Evolutionary conservation across 352 stramenopile species (phyloP).

Genomic region (Phytophthora nicotianae): DNA sequence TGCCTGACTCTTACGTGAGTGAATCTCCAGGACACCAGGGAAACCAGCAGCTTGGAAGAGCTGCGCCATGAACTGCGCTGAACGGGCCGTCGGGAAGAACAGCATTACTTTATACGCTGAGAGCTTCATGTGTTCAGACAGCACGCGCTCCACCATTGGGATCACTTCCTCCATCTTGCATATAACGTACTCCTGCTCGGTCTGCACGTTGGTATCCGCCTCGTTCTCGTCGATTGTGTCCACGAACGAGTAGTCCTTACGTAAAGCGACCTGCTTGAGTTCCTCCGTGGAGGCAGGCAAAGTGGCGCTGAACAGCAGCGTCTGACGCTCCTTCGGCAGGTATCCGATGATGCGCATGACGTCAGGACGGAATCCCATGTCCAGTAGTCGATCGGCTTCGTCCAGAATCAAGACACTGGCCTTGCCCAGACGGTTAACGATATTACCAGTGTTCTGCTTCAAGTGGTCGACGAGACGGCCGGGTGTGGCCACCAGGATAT

Average conservation of each 20-base stretch:
- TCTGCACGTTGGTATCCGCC: conserved; percentile 90
- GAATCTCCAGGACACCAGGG: conserved; percentile 92
- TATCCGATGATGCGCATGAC: conserved; percentile 90
- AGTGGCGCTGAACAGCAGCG: conserved; percentile 97
- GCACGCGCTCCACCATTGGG: conserved; percentile 61
- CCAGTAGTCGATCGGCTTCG: conserved; percentile 96
- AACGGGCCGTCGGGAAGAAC: conserved; percentile 93
- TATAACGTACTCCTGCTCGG: conserved; percentile 86
- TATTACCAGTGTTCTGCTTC: conserved; percentile 89
- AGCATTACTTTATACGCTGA: conserved; percentile 95
- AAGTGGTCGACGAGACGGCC: conserved; percentile 96
- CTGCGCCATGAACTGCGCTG: conserved; percentile 89
- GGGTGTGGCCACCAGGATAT: conserved; percentile 97
- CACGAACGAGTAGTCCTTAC: conserved; percentile 89
- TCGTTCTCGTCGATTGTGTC: conserved; percentile 93
- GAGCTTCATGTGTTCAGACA: conserved; percentile 77
- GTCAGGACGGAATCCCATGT: conserved; percentile 95
- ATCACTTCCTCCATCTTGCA: conserved; percentile 76
- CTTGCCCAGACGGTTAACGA: conserved; percentile 62
- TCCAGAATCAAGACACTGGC: conserved; percentile 88
- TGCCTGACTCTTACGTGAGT: conserved; percentile 95
- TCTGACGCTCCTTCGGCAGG: conserved; percentile 84
- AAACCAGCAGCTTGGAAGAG: conserved; percentile 85
- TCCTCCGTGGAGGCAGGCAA: conserved; percentile 85
- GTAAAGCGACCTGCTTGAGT: conserved; percentile 90